These are phyloP conservation scores for Quercus wislizeni DNA, from an alignment of 306 rosid genomes.

Conservation along the genomic window DNA sequence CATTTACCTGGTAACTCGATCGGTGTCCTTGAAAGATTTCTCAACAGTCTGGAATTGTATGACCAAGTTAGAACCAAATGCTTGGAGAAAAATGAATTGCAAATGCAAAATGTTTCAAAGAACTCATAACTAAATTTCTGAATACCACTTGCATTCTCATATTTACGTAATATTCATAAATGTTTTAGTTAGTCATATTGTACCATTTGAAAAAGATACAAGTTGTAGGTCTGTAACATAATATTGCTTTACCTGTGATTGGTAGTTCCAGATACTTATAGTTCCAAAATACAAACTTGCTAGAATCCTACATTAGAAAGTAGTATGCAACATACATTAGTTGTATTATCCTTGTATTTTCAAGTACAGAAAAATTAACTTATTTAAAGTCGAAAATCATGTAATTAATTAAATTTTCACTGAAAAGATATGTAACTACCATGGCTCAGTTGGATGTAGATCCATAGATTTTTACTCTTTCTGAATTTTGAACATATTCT, in stretches of 20 bases:
- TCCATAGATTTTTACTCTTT: slow-evolving; percentile 73
- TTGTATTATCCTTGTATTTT: background rate
- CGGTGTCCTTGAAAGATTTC: slow-evolving; percentile 49
- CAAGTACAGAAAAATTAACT: background rate
- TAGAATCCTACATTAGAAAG: slow-evolving; percentile 55
- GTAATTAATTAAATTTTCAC: no score
- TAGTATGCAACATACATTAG: background rate
- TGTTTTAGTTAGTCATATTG: no score
- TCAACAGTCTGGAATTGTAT: slow-evolving; percentile 37
- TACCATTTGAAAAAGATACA: no score
- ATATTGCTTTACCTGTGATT: slow-evolving; percentile 43
- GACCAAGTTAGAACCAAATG: slow-evolving; percentile 9
- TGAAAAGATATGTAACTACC: slow-evolving; percentile 35
- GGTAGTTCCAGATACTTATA: slow-evolving; percentile 56
- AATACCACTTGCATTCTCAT: no score
- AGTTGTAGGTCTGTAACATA: background rate
- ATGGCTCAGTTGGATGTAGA: slow-evolving; percentile 76
- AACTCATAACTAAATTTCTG: background rate
- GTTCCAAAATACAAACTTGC: slow-evolving; percentile 59
- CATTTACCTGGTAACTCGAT: slow-evolving; percentile 56
- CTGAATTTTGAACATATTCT: slow-evolving; percentile 57
- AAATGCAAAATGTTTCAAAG: background rate
- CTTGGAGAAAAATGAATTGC: background rate
- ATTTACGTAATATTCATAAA: no score
- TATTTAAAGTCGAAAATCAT: no score